Evolutionary conservation across 768 basidiomycete genomes (phyloP), one percentile per base, ranked within the genome.

Genomic region (Lactarius quietus): DNA sequence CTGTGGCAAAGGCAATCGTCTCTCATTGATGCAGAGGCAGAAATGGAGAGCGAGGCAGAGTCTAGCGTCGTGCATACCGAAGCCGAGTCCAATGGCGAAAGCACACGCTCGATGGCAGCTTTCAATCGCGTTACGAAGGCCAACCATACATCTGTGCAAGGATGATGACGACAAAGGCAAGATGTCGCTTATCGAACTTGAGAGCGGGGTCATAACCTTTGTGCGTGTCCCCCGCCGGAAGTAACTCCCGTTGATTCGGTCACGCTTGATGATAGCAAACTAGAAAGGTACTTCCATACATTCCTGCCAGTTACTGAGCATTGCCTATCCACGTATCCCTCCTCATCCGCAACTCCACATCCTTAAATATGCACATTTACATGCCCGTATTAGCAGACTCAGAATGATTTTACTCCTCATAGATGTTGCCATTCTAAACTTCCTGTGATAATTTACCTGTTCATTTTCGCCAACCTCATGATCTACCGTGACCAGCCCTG

Each of bases 61-160:
- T 68, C 67, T 8, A 67, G 61, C 35, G 65, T 67, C 39, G 68
- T 63, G 59, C 68, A 64, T 53, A 69, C 67, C 7, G 69, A 69
- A 31, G 63, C 63, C 20, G 69, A 69, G 54, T 68, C 66, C 1
- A 66, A 68, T 15, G 56, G 59, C 36, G 67, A 68, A 57, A 20
- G 38, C 55, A 52, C 58, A 35, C 48, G 53, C 23, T 35, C 29
- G 6, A 5, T 45, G 10, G 33, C 28, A 1, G 29, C 45, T 17
- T 52, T 33, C 52, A 6, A n/a, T n/a, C n/a, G 61, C 6, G 33
- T 20, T 9, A 23, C 59, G 23, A 63, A 62, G 23, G 28, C 23
- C 28, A 48, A 36, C 9, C 35, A 39, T 23, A 17, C 48, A 7
- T 43, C 57, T 18, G 48, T 55, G 17, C n/a, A n/a, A 53, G 4